Evolutionary conservation across 1,284 basidiomycete species (phyloP), one percentile per base, ranked within the genome.

Genomic region (Naganishia liquefaciens): DNA sequence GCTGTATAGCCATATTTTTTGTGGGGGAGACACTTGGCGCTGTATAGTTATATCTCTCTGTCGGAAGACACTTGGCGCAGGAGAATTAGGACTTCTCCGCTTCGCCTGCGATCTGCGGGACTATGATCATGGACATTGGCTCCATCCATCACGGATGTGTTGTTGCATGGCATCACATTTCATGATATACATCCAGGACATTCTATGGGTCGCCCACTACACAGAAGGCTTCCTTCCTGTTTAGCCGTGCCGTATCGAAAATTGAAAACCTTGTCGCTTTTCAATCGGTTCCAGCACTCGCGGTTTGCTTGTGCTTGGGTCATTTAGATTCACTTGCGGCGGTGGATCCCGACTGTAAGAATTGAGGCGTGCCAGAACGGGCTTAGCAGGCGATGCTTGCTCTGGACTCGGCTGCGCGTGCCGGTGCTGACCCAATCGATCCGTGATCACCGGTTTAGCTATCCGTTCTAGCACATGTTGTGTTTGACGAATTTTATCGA

Each of bases 401-500:
- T 7, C 23, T 1, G 33, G 13, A 10, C 46, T 30, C 10, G 10
- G 17, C 7, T 50, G 39, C 33, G 7, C n/a, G 17, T 40, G 28
- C 5, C 27, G 46, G 30, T 60, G 19, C 17, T 50, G 33, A 23
- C 46, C 39, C 33, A 4, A 21, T 5, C n/a, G 19, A 10, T 13
- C 25, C 2, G 1, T 19, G 33, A 19, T 5, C 23, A 39, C n/a
- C 37, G 37, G 33, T 15, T 3, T 19, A 2, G 57, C 37, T 27
- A 49, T 33, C 21, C 33, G 46, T 40, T 39, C 37, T 7, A 60
- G 37, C 37, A 60, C 15, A 49, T 65, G 49, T 28, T 39, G 33
- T 27, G 51, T 51, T 54, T 49, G 19, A 17, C 51, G 64, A 7
- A 65, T 46, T 19, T 44, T 52, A 28, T 13, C 37, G 11, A 65